Base-by-base conservation (phyloP, 495 filamentous ascomycete species). In the Viridothelium virens region DNA sequence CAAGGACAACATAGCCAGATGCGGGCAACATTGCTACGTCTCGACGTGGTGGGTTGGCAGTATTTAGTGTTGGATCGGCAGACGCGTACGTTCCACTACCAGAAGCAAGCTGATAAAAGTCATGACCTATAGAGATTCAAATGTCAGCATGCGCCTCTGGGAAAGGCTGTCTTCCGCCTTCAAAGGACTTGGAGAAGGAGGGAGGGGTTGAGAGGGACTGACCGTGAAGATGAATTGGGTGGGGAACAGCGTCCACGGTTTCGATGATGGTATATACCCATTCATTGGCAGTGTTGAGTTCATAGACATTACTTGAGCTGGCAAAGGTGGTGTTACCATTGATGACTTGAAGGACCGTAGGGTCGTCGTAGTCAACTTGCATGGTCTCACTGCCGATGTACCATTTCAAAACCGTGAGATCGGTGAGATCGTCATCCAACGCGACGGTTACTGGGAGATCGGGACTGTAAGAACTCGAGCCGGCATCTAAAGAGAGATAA, bases 241-340 rank as follows among this genome's bases (percentile, higher is more conserved):
- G 74, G 38, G 72, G 70, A 12, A 74, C 33, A 2, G 71, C 65
- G 34, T 73, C 65, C 4, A 63, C 50, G 1, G 68, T 70, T 61
- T 78, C 67, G 38, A 77, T 70, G 66, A 78, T 66, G 34, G 76
- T 63, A 63, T 77, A 78, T 16, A 77, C 69, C 75, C 73, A 74
- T 61, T 77, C 67, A 64, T 62, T 56, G n/a, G 67, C 48, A 18
- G 72, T 66, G 11, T 73, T 70, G 10, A 74, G 61, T 44, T 74
- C 67, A 56, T 65, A 69, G 5, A 74, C 70, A 47, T 74, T 74
- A 38, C 71, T 64, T 10, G 5, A 62, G 11, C 10, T 14, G 1
- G 69, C 47, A 61, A 64, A 75, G 16, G 56, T 66, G 2, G 50
- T 67, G 48, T 70, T 66, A 11, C 68, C 65, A 56, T 73, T 63